phyloP scores from a whole-genome alignment of 108 stramenopile species.

The Skeletonema tropicum region DNA sequence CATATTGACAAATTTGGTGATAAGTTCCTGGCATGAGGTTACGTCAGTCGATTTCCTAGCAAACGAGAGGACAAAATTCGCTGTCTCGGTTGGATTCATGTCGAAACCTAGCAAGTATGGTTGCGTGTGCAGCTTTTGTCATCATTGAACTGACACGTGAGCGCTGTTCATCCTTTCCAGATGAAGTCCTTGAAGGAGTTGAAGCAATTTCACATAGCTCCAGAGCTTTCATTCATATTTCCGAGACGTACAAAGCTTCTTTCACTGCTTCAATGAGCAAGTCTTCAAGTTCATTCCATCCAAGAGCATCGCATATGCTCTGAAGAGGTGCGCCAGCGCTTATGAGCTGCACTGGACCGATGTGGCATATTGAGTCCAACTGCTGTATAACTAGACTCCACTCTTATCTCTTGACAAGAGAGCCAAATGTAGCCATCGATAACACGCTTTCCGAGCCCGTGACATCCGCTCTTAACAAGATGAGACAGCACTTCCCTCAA shows the following conservation, averaged over 20 bases:
- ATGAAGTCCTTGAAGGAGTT: no score
- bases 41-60: not conserved
- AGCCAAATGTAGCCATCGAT: constrained; percentile 7
- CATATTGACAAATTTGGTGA: not conserved
- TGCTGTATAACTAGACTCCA: not conserved
- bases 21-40: not conserved
- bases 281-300: constrained; percentile 5
- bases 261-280: not conserved
- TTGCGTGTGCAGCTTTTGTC: not conserved
- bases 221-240: no score
- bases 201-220: no score
- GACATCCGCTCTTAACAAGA: not conserved
- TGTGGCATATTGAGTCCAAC: not conserved
- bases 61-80: not conserved
- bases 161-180: not conserved
- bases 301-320: not conserved
- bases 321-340: not conserved
- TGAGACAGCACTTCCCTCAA: not conserved
- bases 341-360: no score
- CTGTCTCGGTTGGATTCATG: not conserved
- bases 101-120: not conserved
- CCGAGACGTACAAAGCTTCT: constrained; percentile 1
- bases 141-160: not conserved
- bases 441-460: not conserved
- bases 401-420: not conserved